Base-by-base conservation (phyloP, 1,284 basidiomycete genomes). In the Veloporphyrellus conicus region DNA sequence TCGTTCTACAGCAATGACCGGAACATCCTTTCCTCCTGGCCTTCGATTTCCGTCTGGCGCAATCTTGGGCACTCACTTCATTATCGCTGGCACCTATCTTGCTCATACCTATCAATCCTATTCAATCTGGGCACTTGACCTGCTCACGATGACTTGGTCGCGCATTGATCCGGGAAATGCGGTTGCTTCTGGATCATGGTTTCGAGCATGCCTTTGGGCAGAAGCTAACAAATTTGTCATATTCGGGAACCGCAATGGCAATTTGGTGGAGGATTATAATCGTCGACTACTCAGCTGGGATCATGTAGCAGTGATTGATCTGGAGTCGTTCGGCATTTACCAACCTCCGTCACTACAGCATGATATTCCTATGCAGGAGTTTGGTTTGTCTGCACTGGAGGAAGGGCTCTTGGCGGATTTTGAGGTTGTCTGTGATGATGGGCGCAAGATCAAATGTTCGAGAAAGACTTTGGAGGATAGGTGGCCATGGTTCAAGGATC, bases 301-400 rank as follows among this genome's bases (percentile, higher is more conserved):
- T 54, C 88, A 97, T 60, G 80, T 95, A 47, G 90, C 90, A 3
- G 83, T 92, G 48, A 81, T 96, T 51, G 91, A 94, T 61, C 74
- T 96, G 31, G 93, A 96, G 68, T 87, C 93, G 0, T 94, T 91
- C 60, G 93, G 93, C 3, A 90, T 96, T 56, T 95, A 96, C 63
- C 87, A 88, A 54, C 88, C 91, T 0, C 93, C 93, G 0, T 66
- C 73, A 12, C 71, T 82, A n/a, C 75, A 76, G 45, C 70, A 91
- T 37, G 81, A 85, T 52, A 69, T 88, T 18, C 74, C 78, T 0
- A 81, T 87, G 73, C 87, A 89, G 60, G 81, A 87, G 61, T 73
- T 90, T 43, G 90, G 88, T 8, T 72, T 93, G 16, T 78, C 84
- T 4, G 83, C 87, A 36, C 71, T 93, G 7, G 89, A 92, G 60